Conservation (phyloP, 2,329 filamentous ascomycete genomes). For the Aspergillus melleus region DNA sequence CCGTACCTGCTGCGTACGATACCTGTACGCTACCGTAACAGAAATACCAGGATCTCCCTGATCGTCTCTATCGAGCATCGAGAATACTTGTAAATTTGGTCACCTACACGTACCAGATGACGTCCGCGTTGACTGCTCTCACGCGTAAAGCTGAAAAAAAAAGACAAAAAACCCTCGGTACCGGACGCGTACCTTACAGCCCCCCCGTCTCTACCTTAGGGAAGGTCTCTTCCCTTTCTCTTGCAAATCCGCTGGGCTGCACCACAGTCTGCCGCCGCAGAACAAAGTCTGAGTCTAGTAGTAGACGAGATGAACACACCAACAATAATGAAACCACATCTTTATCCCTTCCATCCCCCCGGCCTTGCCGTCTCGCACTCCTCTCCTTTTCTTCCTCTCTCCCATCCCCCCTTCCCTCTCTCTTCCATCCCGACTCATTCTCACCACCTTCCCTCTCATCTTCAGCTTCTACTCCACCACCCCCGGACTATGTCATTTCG, state of each 20-base stretch:
- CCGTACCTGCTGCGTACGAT: no score
- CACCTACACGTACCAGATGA: no score
- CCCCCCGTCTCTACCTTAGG: slow-evolving; percentile 12
- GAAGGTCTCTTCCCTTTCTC: no score
- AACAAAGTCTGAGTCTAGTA: slow-evolving; percentile 24
- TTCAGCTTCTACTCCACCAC: slow-evolving; percentile 21
- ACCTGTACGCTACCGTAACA: no score
- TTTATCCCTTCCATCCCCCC: slow-evolving; percentile 29
- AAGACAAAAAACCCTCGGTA: neutral
- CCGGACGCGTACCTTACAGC: slow-evolving; percentile 4
- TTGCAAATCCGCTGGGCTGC: slow-evolving; percentile 16
- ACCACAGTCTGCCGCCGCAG: slow-evolving; percentile 10
- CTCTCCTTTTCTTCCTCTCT: slow-evolving; percentile 14
- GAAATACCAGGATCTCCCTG: no score
- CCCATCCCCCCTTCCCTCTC: slow-evolving; percentile 14
- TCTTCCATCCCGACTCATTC: slow-evolving; percentile 11
- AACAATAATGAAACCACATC: slow-evolving; percentile 35
- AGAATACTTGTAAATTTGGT: no score
- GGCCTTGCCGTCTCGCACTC: slow-evolving; percentile 18
- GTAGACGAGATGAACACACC: slow-evolving; percentile 27
- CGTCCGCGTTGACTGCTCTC: no score
- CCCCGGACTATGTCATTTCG: slow-evolving; percentile 33
- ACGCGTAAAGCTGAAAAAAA: no score
- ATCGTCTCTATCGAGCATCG: no score
- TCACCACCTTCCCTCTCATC: slow-evolving; percentile 8